phyloP scores from a whole-genome alignment of 2,329 filamentous ascomycete genomes.

The Periconia macrospinosa region DNA sequence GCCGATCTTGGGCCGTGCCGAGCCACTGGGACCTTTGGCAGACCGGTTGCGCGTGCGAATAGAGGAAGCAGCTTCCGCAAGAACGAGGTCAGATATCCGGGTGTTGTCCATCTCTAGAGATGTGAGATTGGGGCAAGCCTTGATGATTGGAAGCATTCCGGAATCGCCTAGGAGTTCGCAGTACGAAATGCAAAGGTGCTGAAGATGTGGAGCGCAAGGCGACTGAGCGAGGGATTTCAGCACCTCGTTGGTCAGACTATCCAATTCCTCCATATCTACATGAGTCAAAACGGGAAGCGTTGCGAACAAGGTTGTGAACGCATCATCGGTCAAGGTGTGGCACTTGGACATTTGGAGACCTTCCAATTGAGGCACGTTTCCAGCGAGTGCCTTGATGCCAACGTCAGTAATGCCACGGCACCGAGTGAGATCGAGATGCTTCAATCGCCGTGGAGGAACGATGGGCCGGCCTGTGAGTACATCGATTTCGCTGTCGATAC shows the following conservation, averaged over 20 bases:
- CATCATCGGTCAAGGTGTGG: conserved; percentile 70
- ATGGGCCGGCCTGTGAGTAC: conserved; percentile 74
- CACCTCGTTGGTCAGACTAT: conserved; percentile 72
- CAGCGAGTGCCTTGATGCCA: conserved; percentile 71
- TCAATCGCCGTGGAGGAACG: conserved; percentile 75
- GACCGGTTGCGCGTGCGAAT: conserved; percentile 66
- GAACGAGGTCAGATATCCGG: conserved; percentile 79
- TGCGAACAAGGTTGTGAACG: conserved; percentile 71
- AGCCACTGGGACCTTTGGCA: conserved; percentile 33
- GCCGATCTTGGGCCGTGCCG: conserved; percentile 53
- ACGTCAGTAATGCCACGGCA: conserved; percentile 73
- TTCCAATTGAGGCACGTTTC: conserved; percentile 77
- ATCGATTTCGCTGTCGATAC: conserved; percentile 75
- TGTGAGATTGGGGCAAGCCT: conserved; percentile 68
- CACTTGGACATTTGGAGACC: conserved; percentile 83
- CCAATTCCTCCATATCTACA: conserved; percentile 85
- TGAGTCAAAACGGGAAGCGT: conserved; percentile 79
- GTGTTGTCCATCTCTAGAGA: conserved; percentile 92
- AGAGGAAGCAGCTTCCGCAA: conserved; percentile 82
- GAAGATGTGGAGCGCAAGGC: conserved; percentile 70
- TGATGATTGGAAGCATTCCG: conserved; percentile 81
- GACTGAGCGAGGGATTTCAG: conserved; percentile 75
- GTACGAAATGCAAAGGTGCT: conserved; percentile 85
- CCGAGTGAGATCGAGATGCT: conserved; percentile 81
- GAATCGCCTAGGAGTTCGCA: conserved; percentile 83